These are phyloP conservation scores for Apiotrichum akiyoshidainum DNA, from an alignment of 1,284 basidiomycete genomes.

Conservation along the genomic window DNA sequence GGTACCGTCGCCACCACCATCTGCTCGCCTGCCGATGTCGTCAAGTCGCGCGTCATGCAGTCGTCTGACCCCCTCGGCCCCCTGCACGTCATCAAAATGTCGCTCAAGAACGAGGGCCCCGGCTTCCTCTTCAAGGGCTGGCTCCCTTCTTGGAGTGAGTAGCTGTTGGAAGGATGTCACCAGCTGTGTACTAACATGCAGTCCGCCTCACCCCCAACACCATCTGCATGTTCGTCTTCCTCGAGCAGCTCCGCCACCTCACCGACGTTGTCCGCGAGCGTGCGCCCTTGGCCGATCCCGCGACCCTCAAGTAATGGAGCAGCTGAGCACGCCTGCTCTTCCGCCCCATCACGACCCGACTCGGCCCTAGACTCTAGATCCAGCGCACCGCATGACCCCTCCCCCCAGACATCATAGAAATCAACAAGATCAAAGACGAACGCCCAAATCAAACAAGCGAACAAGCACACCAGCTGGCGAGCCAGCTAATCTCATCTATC, in stretches of 20 bases:
- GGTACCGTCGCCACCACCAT: constrained; percentile 57
- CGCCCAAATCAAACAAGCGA: too few relatives aligned
- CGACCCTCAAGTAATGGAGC: neutral
- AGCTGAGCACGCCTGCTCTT: too few relatives aligned
- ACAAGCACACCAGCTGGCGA: too few relatives aligned
- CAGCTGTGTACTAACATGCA: constrained; percentile 13
- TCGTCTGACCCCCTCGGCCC: constrained; percentile 32
- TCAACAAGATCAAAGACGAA: too few relatives aligned
- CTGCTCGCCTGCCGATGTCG: constrained; percentile 53
- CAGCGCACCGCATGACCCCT: too few relatives aligned
- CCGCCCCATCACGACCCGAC: too few relatives aligned
- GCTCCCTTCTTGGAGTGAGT: constrained; percentile 55
- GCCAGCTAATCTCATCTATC: too few relatives aligned
- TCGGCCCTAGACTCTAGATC: too few relatives aligned
- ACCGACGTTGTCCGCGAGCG: constrained; percentile 30
- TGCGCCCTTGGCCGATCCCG: neutral
- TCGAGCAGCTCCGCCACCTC: constrained; percentile 46
- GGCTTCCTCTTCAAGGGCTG: constrained; percentile 57
- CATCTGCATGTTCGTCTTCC: constrained; percentile 51
- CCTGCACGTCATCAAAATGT: constrained; percentile 26
- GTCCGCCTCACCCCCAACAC: constrained; percentile 53
- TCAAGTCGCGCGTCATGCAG: constrained; percentile 56
- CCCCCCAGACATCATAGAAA: too few relatives aligned
- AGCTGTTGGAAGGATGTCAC: neutral
- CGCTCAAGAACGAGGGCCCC: constrained; percentile 45